Base-by-base conservation (phyloP, 805 yeast genomes). In the Hagleromyces aurorensis region DNA sequence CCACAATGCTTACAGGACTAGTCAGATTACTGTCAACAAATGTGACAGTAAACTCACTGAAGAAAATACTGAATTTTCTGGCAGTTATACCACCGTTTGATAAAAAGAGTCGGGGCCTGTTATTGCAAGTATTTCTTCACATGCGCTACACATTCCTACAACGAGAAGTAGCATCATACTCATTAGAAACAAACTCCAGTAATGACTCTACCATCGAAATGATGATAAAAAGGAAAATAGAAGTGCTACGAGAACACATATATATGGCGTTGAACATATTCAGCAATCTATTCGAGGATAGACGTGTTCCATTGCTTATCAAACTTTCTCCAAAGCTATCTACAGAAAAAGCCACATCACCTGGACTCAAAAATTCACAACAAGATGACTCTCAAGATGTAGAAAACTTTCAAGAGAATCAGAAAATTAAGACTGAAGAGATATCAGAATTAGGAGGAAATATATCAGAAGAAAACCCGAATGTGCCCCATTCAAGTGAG, bases 31-130 rank as follows among this genome's bases (percentile, higher is more conserved):
- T 91, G 22, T 68, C 78, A 30, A 83, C 94, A 1, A 80, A 84
- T 44, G 61, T 82, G 35, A 80, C 81, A 38, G 85, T 83, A 32
- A 76, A 82, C n/a, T 73, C 81, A 15, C 67, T 84, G 19, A 70
- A 85, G 35, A 85, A 86, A 46, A 78, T 84, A 8, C 64, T 87
- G 25, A 75, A 87, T 16, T 82, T 84, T 40, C 61, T 89, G 38
- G 72, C 72, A 40, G 67, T 87, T 22, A 70, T 85, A 6, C 77
- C 75, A 29, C 72, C 76, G 3, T 69, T 70, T 32, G 55, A 58
- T 32, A 50, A 46, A 5, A 38, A 50, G 4, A 52, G 52, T 21
- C 36, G 53, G 3, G 49, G 48, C 14, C 46, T 51, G 1, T 48
- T 59, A 21, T 48, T 75, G 20, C 76, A 73, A 44, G 69, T 85